These are phyloP conservation scores for Tulasnella sp. DNA, from an alignment of 768 basidiomycete species.

Conservation along the genomic window DNA sequence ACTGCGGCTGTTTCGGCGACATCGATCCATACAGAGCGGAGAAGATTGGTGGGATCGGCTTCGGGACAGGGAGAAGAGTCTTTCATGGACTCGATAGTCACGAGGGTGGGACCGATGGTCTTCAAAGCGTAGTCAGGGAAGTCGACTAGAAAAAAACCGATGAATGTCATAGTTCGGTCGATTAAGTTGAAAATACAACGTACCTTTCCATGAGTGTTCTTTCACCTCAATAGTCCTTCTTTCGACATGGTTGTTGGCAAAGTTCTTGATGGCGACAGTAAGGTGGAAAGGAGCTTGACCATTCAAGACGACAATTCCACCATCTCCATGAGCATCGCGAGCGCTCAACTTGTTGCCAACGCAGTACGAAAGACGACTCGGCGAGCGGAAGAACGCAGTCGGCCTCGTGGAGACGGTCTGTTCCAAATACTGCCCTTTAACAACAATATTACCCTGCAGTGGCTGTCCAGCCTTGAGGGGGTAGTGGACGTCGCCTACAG, in stretches of 20 bases:
- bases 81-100: slow-evolving; percentile 63
- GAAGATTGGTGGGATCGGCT: slow-evolving; percentile 47
- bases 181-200: not conserved
- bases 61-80: slow-evolving; percentile 81
- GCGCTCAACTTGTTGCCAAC: slow-evolving; percentile 54
- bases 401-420: slow-evolving; percentile 78
- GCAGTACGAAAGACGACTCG: slow-evolving; percentile 60
- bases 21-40: slow-evolving; percentile 66
- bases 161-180: not conserved
- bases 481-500: slow-evolving; percentile 77
- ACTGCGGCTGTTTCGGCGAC: slow-evolving; percentile 96
- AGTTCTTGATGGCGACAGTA: slow-evolving; percentile 60
- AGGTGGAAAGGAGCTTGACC: slow-evolving; percentile 83
- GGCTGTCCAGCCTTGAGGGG: slow-evolving; percentile 35
- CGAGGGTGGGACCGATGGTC: slow-evolving; percentile 68
- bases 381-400: slow-evolving; percentile 62
- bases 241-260: slow-evolving; percentile 57
- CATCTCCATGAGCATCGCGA: slow-evolving; percentile 37
- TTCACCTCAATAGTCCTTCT: slow-evolving; percentile 40
- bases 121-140: slow-evolving; percentile 56
- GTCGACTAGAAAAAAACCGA: slow-evolving; percentile 29
- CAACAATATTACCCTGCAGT: not conserved
- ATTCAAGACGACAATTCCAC: slow-evolving; percentile 57
- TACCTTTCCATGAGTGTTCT: slow-evolving; percentile 46
- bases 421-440: slow-evolving; percentile 65